phyloP scores from a whole-genome alignment of 495 filamentous ascomycete species.

The Neurospora sp. region DNA sequence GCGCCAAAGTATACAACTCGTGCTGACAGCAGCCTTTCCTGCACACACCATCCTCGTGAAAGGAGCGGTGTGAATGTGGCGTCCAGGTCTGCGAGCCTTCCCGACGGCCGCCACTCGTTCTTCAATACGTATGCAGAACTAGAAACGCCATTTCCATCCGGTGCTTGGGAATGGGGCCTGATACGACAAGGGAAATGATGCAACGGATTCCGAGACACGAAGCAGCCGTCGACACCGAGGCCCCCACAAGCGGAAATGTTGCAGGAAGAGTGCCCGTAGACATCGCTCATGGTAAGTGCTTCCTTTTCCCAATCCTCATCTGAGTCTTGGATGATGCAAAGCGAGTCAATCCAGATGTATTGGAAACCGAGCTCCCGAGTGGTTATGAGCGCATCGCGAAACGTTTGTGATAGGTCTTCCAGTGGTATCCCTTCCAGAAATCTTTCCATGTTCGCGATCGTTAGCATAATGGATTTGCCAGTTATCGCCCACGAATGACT shows the following conservation, averaged over 20 bases:
- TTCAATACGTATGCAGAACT: background rate
- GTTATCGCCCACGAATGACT: background rate
- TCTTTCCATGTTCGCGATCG: background rate
- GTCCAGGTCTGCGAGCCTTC: accelerated
- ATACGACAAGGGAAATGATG: background rate
- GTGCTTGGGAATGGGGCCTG: background rate
- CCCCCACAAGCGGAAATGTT: background rate
- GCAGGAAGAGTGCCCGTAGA: background rate
- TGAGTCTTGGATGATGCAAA: background rate
- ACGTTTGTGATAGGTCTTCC: background rate
- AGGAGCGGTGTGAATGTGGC: background rate
- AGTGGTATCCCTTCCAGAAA: background rate
- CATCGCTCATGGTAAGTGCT: background rate
- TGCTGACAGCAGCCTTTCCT: background rate
- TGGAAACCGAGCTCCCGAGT: background rate
- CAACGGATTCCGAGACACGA: background rate
- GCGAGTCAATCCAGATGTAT: background rate
- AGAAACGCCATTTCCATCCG: background rate
- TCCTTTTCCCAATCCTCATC: background rate
- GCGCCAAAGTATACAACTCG: background rate
- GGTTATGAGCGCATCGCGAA: background rate
- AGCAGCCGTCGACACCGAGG: background rate
- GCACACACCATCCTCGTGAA: background rate
- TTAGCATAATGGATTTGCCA: background rate
- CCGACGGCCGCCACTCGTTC: background rate